Evolutionary conservation across 345 rosid species (phyloP).

Genomic region (Eucalyptus marginata): DNA sequence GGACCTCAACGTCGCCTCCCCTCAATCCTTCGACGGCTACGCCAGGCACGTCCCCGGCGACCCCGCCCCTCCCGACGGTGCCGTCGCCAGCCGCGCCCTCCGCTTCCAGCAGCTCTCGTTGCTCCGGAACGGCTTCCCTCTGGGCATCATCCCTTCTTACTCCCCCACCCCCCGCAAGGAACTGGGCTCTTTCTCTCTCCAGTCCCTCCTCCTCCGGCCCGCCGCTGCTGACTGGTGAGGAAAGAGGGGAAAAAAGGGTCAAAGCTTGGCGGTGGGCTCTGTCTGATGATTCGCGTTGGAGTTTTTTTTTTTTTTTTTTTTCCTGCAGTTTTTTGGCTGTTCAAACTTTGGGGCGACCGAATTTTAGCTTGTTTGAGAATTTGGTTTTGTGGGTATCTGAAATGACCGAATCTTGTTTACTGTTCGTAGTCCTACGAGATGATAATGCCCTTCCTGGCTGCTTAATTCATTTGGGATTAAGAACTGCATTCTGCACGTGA

Average conservation of each 20-base stretch:
- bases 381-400: neutral
- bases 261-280: neutral
- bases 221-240: slow-evolving; percentile 48
- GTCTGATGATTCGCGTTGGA: neutral
- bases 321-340: neutral
- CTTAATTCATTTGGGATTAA: neutral
- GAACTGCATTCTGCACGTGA: neutral
- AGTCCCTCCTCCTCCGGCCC: slow-evolving; percentile 49
- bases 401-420: neutral
- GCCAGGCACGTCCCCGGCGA: slow-evolving; percentile 71
- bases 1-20: slow-evolving; percentile 66
- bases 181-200: slow-evolving; percentile 58
- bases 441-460: neutral
- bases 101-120: slow-evolving; percentile 87
- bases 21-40: slow-evolving; percentile 49
- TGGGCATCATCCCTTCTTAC: slow-evolving; percentile 68
- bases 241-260: neutral
- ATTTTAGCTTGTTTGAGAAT: neutral
- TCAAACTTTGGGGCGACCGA: neutral
- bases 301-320: neutral
- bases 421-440: neutral
- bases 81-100: slow-evolving; percentile 59
- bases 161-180: slow-evolving; percentile 33
- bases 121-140: slow-evolving; percentile 55
- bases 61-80: slow-evolving; percentile 55